Evolutionary conservation across 345 rosid species (phyloP), one percentile per base, ranked within the genome.

Genomic region (Corchorus capsularis): DNA sequence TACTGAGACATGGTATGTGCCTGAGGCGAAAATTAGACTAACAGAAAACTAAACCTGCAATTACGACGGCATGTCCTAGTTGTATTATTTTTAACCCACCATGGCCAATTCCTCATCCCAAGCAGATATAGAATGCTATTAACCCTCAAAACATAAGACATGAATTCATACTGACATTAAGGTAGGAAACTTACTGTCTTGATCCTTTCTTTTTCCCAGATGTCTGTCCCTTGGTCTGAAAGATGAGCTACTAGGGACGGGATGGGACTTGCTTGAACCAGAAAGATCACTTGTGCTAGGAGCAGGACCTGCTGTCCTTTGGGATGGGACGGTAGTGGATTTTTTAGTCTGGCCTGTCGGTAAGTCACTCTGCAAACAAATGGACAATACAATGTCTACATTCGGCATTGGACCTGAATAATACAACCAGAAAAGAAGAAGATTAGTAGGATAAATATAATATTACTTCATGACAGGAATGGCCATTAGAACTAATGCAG

Each of bases 361-460:
- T 62, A 90, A 65, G 80, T 89, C 90, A 70, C 90, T 92, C 85
- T 95, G 96, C 86, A 95, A 80, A 83, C 97, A 93, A 74, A 95
- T 90, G 17, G 98, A 95, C 70, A 95, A 74, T 41, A 95, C 89
- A 54, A 95, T 82, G 82, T 93, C 98, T 68, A 87, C 96, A 59
- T 88, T 88, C 53, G 97, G 97, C 27, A 83, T 76, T 49, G 98
- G 97, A 83, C 98, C 98, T 93, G 77, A 35, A 82, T 74, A n/a
- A 65, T 39, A 62, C 68, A 57, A 59, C 63, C 47, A 41, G 34
- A 41, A 52, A 5, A 63, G 11, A 12, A 9, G 49, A 1, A 34
- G 3, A 37, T 59, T 1, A 27, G 3, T 4, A 60, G 8, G 63
- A 32, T 5, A 61, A 41, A 34, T 4, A 61, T 37, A 32, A 14